Base-by-base conservation (phyloP, 768 basidiomycete species). In the Lyophyllum shimeji region DNA sequence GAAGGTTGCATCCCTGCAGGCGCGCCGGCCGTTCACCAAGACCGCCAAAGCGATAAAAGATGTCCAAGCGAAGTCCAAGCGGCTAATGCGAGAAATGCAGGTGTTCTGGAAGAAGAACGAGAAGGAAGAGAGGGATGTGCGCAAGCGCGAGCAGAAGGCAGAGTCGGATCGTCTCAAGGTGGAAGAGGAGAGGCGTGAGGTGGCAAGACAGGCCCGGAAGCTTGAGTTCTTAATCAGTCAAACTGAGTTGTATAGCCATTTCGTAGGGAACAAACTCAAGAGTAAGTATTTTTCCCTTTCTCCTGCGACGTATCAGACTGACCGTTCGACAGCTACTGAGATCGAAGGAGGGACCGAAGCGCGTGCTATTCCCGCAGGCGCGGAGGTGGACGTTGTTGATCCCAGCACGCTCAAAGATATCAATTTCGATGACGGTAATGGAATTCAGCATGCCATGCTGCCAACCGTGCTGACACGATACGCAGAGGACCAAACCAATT, bases 91-190 rank as follows among this genome's bases (percentile, higher is more conserved):
- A 25, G 95, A 98, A 77, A 94, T 98, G 90, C 85, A 95, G 58
- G 85, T 94, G 18, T 95, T 95, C 73, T 97, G 94, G 94, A 95
- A 92, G 75, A 94, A 94, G 73, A 98, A 97, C 61, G 96, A 98
- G 72, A 94, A 94, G 65, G 94, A 96, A 69, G 96, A 98, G 72
- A 78, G 93, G 45, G 95, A 97, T 58, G 84, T 90, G 12, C 85
- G 95, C 60, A 93, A 91, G 71, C 90, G 90, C 48, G 94, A 95
- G 63, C 94, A 98, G 69, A 95, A 95, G 70, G 95, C 97, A 69
- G 93, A 94, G 11, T 80, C 85, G 63, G 93, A 95, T 64, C 84
- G 93, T 49, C 83, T 91, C 21, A 91, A 87, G 70, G 72, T 92
- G 29, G 94, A 96, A 70, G 95, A 96, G 69, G 94, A 97, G 73